Evolutionary conservation across 345 rosid genomes (phyloP).

Genomic region (Melaleuca quinquenervia): DNA sequence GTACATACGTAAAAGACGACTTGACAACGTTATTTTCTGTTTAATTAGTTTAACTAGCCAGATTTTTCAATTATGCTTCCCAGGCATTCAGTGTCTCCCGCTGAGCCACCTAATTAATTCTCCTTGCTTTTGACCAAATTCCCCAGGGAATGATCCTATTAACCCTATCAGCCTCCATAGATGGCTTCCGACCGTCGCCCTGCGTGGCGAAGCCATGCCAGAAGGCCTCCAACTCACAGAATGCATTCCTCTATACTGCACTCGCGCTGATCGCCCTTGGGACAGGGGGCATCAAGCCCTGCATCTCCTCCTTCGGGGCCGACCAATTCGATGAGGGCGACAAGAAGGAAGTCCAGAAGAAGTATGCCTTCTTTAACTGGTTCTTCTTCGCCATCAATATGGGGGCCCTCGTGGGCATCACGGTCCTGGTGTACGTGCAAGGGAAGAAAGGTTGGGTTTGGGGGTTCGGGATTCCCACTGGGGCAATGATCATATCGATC

Average conservation of each 20-base stretch:
- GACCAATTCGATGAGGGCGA: conserved; percentile 64
- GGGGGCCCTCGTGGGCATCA: conserved; percentile 50
- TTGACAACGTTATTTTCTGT: not conserved
- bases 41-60: not conserved
- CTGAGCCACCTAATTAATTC: not conserved
- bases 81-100: not conserved
- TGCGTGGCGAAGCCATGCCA: conserved; percentile 26
- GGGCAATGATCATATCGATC: conserved; percentile 14
- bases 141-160: conserved; percentile 44
- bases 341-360: conserved; percentile 39
- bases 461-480: conserved; percentile 52
- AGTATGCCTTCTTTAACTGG: conserved; percentile 52
- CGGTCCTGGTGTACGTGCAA: conserved; percentile 56
- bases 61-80: not conserved
- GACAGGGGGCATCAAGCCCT: conserved; percentile 72
- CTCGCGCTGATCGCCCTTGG: conserved; percentile 53
- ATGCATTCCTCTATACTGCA: conserved; percentile 14
- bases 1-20: not conserved
- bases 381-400: conserved; percentile 53
- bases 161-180: conserved; percentile 33
- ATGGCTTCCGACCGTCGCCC: conserved; percentile 32
- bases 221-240: conserved; percentile 22
- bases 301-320: conserved; percentile 57
- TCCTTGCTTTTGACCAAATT: not conserved
- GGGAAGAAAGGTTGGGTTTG: conserved; percentile 46